Conservation (phyloP, 495 filamentous ascomycete species). For the Schizothecium vesticola region DNA sequence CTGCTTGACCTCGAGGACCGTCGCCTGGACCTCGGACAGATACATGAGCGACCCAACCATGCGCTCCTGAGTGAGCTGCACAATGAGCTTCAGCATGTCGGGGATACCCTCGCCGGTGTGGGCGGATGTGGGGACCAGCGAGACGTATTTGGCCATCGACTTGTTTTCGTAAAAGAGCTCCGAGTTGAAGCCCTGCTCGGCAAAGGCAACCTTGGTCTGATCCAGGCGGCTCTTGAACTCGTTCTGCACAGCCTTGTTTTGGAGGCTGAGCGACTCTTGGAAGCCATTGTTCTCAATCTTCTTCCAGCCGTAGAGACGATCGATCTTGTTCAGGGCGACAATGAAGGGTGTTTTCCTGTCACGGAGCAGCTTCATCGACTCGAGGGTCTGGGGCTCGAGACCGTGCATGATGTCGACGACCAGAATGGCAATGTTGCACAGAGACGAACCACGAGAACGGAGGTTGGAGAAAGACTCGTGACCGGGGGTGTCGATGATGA, state of each 20-base stretch:
- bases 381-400: slow-evolving; percentile 93
- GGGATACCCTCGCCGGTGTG: slow-evolving; percentile 98
- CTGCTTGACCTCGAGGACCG: slow-evolving; percentile 96
- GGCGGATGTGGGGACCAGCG: slow-evolving; percentile 92
- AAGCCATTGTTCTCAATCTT: slow-evolving; percentile 98
- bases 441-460: slow-evolving; percentile 88
- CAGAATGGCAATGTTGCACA: slow-evolving; percentile 98
- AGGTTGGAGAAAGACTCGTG: slow-evolving; percentile 99
- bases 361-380: slow-evolving; percentile 90
- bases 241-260: slow-evolving; percentile 90
- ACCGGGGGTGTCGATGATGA: slow-evolving; percentile 98
- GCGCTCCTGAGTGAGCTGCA: slow-evolving; percentile 87
- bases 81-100: slow-evolving; percentile 95
- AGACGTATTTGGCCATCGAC: slow-evolving; percentile 88
- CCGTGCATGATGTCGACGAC: slow-evolving; percentile 99
- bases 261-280: slow-evolving; percentile 79
- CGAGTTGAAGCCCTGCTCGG: slow-evolving; percentile 96
- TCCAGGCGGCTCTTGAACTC: slow-evolving; percentile 90
- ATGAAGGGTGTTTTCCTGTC: slow-evolving; percentile 97
- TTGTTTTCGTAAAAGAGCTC: slow-evolving; percentile 97
- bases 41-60: slow-evolving; percentile 99
- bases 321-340: slow-evolving; percentile 98
- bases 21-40: slow-evolving; percentile 93
- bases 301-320: slow-evolving; percentile 98
- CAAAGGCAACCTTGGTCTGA: slow-evolving; percentile 86